phyloP scores from a whole-genome alignment of 352 stramenopile genomes.

The Globisporangium yorkense region DNA sequence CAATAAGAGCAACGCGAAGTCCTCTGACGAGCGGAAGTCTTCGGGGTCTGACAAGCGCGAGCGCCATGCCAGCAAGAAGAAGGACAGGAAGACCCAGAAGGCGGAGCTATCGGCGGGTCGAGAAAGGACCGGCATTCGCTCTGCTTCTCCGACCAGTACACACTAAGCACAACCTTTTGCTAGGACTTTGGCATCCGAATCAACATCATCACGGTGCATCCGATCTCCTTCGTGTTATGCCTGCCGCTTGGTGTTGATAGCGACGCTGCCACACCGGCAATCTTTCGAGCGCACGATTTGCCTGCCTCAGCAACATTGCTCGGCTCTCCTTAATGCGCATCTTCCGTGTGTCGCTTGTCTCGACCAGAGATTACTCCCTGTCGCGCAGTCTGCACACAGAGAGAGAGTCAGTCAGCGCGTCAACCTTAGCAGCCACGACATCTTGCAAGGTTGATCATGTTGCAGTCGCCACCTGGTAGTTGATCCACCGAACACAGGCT shows the following conservation, averaged over 20 bases:
- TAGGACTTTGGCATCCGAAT: too few relatives aligned
- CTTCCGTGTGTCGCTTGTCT: constrained; percentile 4
- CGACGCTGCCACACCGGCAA: too few relatives aligned
- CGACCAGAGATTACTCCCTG: not conserved
- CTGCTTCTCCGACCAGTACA: constrained; percentile 6
- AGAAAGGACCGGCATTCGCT: not conserved
- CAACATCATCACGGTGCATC: not conserved
- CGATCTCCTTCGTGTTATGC: not conserved
- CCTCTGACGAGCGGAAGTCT: too few relatives aligned
- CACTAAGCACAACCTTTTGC: not conserved
- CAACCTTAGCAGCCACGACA: too few relatives aligned
- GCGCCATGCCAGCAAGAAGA: constrained; percentile 14
- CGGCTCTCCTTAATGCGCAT: not conserved
- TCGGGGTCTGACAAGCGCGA: constrained; percentile 9
- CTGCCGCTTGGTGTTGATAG: too few relatives aligned
- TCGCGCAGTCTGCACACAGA: constrained; percentile 4
- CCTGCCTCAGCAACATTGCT: too few relatives aligned
- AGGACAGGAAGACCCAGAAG: constrained; percentile 11
- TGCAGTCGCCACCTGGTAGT: constrained; percentile 6
- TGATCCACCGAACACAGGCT: constrained; percentile 58
- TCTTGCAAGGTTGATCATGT: too few relatives aligned
- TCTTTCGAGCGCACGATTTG: too few relatives aligned
- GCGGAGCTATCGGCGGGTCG: not conserved
- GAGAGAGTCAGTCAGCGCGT: not conserved
- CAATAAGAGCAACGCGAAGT: constrained; percentile 10